Evolutionary conservation across 1,139 yeast genomes (phyloP).

Genomic region (Blastobotrys serpentis): DNA sequence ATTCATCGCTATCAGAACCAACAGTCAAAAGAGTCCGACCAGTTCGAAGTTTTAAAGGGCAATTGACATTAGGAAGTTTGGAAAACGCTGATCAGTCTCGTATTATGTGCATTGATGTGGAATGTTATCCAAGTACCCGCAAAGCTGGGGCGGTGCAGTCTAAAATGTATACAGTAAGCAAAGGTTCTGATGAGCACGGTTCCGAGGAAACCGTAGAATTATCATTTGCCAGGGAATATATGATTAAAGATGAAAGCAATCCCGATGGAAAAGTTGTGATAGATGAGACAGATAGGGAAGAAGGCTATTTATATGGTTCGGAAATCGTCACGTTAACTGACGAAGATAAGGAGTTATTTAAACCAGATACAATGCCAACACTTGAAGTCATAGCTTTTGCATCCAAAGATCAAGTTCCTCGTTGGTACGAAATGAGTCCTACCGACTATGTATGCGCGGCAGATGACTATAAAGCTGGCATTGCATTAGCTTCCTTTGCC

Average conservation of each 20-base stretch:
- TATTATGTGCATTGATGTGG: slow-evolving; percentile 44
- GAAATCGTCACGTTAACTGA: slow-evolving; percentile 52
- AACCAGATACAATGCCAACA: slow-evolving; percentile 17
- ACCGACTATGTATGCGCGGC: slow-evolving; percentile 57
- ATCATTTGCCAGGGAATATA: slow-evolving; percentile 23
- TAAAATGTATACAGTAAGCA: slow-evolving; percentile 30
- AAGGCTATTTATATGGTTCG: slow-evolving; percentile 71
- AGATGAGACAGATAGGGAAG: slow-evolving; percentile 34
- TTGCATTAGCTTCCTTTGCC: slow-evolving; percentile 44
- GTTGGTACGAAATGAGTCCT: slow-evolving; percentile 59
- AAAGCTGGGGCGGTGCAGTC: slow-evolving; percentile 44
- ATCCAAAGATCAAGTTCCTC: slow-evolving; percentile 47
- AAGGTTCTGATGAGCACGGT: slow-evolving; percentile 24
- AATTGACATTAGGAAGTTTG: slow-evolving; percentile 43
- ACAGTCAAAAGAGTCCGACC: slow-evolving; percentile 43
- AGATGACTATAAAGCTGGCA: slow-evolving; percentile 46
- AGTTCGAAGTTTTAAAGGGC: slow-evolving; percentile 42
- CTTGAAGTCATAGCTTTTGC: slow-evolving; percentile 68
- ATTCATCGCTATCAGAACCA: slow-evolving; percentile 27
- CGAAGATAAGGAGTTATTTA: slow-evolving; percentile 43
- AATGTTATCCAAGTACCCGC: slow-evolving; percentile 65
- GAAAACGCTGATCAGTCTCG: slow-evolving; percentile 25
- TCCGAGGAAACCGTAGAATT: slow-evolving; percentile 23
- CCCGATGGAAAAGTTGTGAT: slow-evolving; percentile 26
- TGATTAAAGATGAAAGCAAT: slow-evolving; percentile 26